Evolutionary conservation across 2,329 filamentous ascomycete genomes (phyloP).

Genomic region (Ascochyta fabae): DNA sequence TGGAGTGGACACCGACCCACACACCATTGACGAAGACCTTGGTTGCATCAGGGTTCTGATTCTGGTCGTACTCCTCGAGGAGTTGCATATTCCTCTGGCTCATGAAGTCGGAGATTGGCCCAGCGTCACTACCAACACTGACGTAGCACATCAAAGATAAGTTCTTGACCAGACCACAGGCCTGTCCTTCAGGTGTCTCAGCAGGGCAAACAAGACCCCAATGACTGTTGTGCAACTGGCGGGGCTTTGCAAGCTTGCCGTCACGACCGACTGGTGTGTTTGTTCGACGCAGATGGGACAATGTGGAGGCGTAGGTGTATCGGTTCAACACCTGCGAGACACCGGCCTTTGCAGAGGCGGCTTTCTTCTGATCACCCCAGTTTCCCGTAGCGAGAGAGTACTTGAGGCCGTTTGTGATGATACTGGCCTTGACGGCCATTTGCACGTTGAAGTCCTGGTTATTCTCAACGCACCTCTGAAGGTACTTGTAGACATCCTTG

Average conservation of each 20-base stretch:
- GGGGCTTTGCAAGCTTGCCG: slow-evolving; percentile 96
- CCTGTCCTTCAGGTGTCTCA: slow-evolving; percentile 97
- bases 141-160: slow-evolving; percentile 98
- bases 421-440: slow-evolving; percentile 87
- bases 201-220: slow-evolving; percentile 98
- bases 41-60: slow-evolving; percentile 81
- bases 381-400: slow-evolving; percentile 98
- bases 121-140: slow-evolving; percentile 89
- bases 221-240: slow-evolving; percentile 97
- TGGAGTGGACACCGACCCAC: slow-evolving; percentile 94
- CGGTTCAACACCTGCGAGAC: slow-evolving; percentile 98
- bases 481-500: slow-evolving; percentile 86
- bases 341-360: slow-evolving; percentile 90
- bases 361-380: slow-evolving; percentile 99
- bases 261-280: slow-evolving; percentile 98
- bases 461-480: slow-evolving; percentile 89
- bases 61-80: slow-evolving; percentile 81
- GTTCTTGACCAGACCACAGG: slow-evolving; percentile 98
- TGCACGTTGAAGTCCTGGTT: slow-evolving; percentile 89
- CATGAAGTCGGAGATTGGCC: slow-evolving; percentile 94
- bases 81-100: slow-evolving; percentile 95
- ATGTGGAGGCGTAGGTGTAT: slow-evolving; percentile 94
- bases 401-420: slow-evolving; percentile 91
- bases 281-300: slow-evolving; percentile 95
- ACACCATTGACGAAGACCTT: slow-evolving; percentile 98